Evolutionary conservation across 2,329 filamentous ascomycete species (phyloP).

Genomic region (Neurospora crassa): DNA sequence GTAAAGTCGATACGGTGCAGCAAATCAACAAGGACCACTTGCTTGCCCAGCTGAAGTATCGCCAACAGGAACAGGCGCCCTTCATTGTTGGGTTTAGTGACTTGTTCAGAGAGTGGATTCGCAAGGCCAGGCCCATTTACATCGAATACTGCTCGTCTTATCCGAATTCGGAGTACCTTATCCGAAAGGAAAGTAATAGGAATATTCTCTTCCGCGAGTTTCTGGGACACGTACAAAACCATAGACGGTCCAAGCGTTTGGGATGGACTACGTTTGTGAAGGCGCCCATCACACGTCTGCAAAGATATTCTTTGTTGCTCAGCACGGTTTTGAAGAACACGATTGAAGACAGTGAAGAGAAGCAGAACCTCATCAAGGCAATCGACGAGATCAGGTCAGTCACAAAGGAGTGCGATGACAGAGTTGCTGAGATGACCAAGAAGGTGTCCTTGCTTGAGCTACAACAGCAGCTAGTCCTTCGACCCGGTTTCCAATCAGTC

Average conservation of each 20-base stretch:
- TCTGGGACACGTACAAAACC: constrained; percentile 66
- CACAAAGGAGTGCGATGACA: constrained; percentile 81
- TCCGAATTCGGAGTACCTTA: constrained; percentile 70
- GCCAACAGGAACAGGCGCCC: constrained; percentile 91
- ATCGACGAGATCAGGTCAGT: constrained; percentile 88
- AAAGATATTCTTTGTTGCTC: constrained; percentile 79
- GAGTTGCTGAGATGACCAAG: constrained; percentile 85
- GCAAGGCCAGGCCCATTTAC: constrained; percentile 82
- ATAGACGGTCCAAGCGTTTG: constrained; percentile 72
- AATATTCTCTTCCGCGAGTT: constrained; percentile 85
- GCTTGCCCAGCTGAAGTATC: constrained; percentile 87
- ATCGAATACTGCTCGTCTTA: constrained; percentile 87
- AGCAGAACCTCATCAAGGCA: constrained; percentile 69
- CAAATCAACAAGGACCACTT: constrained; percentile 89
- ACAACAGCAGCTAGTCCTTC: constrained; percentile 69
- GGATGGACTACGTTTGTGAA: constrained; percentile 95
- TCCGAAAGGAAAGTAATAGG: constrained; percentile 73
- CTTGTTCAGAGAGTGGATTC: constrained; percentile 96
- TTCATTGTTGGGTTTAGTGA: constrained; percentile 93
- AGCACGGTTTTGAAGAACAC: constrained; percentile 78
- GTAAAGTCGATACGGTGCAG: constrained; percentile 80
- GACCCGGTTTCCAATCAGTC: constrained; percentile 80
- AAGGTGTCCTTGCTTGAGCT: constrained; percentile 85
- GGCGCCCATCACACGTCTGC: constrained; percentile 81
- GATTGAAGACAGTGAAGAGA: constrained; percentile 78